Conservation (phyloP, 2,329 filamentous ascomycete species). For the Podosphaera fusca region DNA sequence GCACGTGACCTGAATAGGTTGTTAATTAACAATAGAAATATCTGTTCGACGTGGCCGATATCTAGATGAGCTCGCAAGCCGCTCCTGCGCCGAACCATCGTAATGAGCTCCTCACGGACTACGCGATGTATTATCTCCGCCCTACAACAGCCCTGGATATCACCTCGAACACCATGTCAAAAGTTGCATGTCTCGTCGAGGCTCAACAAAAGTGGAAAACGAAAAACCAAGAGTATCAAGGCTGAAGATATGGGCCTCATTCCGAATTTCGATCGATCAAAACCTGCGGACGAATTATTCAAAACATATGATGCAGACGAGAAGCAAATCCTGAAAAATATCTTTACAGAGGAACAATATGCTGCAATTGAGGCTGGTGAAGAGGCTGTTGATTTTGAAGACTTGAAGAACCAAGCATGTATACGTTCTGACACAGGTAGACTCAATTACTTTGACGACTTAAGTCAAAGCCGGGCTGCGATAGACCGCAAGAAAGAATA, state of each 20-base stretch:
- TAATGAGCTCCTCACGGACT: not conserved
- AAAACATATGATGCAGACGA: slow-evolving; percentile 40
- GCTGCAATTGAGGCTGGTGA: slow-evolving; percentile 65
- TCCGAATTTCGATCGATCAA: not conserved
- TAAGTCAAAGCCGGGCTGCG: slow-evolving; percentile 51
- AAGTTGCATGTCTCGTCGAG: not conserved
- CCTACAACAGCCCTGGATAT: not conserved
- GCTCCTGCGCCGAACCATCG: not conserved
- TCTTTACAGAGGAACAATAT: slow-evolving; percentile 64
- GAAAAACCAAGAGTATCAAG: not conserved
- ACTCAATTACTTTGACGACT: slow-evolving; percentile 61
- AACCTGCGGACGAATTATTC: not conserved
- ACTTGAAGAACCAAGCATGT: slow-evolving; percentile 51
- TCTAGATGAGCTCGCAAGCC: not conserved
- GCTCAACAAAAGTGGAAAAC: not conserved
- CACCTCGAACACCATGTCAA: not conserved
- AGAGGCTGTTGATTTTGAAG: slow-evolving; percentile 45
- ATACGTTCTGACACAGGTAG: slow-evolving; percentile 49
- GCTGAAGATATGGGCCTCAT: not conserved
- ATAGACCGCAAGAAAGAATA: slow-evolving; percentile 43
- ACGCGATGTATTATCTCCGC: not conserved
- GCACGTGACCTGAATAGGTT: not conserved
- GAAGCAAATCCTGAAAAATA: slow-evolving; percentile 33
- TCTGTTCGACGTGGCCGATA: not conserved
- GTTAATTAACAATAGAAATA: not conserved